Percentiles rank a stretch among this genome's conserved stretches.
Evolutionary conservation across 345 rosid genomes (phyloP).

Genomic region (Syzygium oleosum): DNA sequence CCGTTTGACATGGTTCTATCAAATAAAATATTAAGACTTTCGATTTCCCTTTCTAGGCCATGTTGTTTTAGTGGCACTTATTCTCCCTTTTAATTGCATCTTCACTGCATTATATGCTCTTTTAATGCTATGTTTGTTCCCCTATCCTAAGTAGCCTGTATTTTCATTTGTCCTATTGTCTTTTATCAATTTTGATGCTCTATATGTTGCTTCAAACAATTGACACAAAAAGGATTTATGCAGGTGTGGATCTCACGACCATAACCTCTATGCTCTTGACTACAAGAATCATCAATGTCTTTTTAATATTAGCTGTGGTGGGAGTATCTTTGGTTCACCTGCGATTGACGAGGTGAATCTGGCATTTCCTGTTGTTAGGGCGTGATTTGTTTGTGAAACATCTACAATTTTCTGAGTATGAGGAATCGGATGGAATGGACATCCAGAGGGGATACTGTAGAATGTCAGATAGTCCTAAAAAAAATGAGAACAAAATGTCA

Average conservation of each 20-base stretch:
- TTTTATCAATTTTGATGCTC: neutral
- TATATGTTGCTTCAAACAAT: neutral
- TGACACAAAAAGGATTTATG: conserved; percentile 1
- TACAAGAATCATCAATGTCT: conserved; percentile 56
- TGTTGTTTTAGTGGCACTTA: neutral
- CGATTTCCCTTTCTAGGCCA: neutral
- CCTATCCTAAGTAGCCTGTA: neutral
- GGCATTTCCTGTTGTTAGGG: neutral
- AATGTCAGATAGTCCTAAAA: neutral
- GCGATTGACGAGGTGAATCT: conserved; percentile 70
- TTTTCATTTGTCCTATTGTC: neutral
- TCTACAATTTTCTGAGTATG: neutral
- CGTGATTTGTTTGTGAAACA: neutral
- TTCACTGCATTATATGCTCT: neutral
- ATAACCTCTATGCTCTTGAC: conserved; percentile 79
- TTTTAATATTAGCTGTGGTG: conserved; percentile 69
- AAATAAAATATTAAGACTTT: neutral
- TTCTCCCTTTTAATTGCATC: neutral
- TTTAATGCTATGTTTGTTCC: neutral
- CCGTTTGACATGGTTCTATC: neutral
- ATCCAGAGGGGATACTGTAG: neutral
- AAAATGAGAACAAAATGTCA: neutral
- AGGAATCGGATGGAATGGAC: neutral
- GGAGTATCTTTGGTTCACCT: conserved; percentile 91
- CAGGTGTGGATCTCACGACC: conserved; percentile 98